A percentile compares a stretch with the other conserved stretches of the same genome.
Conservation (phyloP, 140 eudicot genomes). For the Stevia rebaudiana region DNA sequence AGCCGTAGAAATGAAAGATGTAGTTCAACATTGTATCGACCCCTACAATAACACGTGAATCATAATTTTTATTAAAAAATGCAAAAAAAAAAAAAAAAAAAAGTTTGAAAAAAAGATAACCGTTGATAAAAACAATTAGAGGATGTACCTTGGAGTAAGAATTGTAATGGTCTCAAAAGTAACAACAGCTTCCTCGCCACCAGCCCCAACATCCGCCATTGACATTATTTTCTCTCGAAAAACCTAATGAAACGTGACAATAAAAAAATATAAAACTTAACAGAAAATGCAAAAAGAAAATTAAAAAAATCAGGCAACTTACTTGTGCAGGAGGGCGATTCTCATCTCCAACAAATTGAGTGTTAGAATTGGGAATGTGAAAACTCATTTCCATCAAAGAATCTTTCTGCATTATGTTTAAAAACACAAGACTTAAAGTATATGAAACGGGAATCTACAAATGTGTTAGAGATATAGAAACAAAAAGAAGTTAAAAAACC, state of each 20-base stretch:
- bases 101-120: background rate
- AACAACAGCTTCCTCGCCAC: slow-evolving; percentile 95
- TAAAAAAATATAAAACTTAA: background rate
- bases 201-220: slow-evolving; percentile 88
- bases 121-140: background rate
- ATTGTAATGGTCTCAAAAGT: slow-evolving; percentile 93
- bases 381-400: slow-evolving; percentile 97
- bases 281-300: background rate
- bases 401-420: slow-evolving; percentile 63
- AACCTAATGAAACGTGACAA: slow-evolving; percentile 38
- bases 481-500: slow-evolving; percentile 33
- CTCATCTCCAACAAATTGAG: slow-evolving; percentile 97
- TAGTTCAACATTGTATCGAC: slow-evolving; percentile 83
- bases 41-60: slow-evolving; percentile 44
- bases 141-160: slow-evolving; percentile 85
- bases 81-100: background rate
- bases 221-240: slow-evolving; percentile 75
- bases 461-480: background rate
- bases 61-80: background rate
- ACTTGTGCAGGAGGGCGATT: slow-evolving; percentile 90
- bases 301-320: slow-evolving; percentile 7
- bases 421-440: background rate
- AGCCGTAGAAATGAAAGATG: slow-evolving; percentile 88
- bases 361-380: slow-evolving; percentile 82
- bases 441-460: background rate